These are phyloP conservation scores for Rostrohypoxylon terebratum DNA, from an alignment of 495 filamentous ascomycete species.

Conservation along the genomic window DNA sequence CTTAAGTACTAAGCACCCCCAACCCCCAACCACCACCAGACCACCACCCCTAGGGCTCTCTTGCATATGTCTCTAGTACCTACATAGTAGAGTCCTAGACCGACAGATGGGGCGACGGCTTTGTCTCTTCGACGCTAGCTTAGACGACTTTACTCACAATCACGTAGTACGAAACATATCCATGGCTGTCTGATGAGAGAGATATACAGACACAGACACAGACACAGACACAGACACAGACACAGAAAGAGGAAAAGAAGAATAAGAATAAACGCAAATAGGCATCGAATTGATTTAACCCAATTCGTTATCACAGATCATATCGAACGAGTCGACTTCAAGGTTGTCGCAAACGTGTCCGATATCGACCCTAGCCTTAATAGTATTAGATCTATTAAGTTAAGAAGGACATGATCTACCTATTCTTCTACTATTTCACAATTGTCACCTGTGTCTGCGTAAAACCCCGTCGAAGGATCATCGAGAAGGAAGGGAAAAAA, in stretches of 20 bases:
- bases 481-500: constrained; percentile 11
- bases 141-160: constrained; percentile 14
- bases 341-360: constrained; percentile 19
- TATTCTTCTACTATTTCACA: constrained; percentile 16
- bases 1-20: not conserved
- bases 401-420: constrained; percentile 4
- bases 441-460: too few species aligned
- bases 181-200: constrained; percentile 6
- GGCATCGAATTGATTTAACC: not conserved
- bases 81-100: too few species aligned
- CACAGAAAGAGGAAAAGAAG: not conserved
- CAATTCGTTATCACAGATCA: constrained; percentile 14
- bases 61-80: constrained; percentile 9
- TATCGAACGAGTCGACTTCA: constrained; percentile 16
- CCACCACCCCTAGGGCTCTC: constrained; percentile 6
- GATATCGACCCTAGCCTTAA: constrained; percentile 25
- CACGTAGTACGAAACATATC: constrained; percentile 10
- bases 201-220: too few species aligned
- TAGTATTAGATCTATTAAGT: constrained; percentile 31
- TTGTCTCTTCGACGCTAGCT: constrained; percentile 20
- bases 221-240: too few species aligned
- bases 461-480: constrained; percentile 26
- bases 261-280: not conserved
- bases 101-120: constrained; percentile 15
- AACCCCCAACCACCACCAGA: not conserved